Percentiles rank a stretch among this genome's conserved stretches.
Evolutionary conservation across 2,329 filamentous ascomycete species (phyloP).

Genomic region (Trichoderma hamatum): DNA sequence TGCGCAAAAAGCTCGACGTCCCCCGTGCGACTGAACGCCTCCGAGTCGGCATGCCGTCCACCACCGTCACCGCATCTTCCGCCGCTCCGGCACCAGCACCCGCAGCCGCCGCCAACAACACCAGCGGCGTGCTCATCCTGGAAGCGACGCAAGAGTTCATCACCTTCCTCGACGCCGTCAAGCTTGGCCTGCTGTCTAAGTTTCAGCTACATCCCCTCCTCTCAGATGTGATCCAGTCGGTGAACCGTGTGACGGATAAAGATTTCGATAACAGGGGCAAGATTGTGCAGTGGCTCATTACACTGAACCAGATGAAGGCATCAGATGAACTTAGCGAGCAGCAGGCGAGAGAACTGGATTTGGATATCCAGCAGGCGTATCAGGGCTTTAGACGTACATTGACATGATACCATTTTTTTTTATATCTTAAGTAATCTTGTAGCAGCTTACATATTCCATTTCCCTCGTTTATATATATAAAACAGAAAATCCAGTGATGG

Average conservation of each 20-base stretch:
- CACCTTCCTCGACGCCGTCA: slow-evolving; percentile 92
- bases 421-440: neutral
- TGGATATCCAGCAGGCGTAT: slow-evolving; percentile 94
- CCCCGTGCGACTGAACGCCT: slow-evolving; percentile 92
- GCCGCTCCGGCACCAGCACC: slow-evolving; percentile 49
- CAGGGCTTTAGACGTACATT: slow-evolving; percentile 87
- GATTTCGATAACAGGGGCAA: slow-evolving; percentile 96
- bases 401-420: slow-evolving; percentile 45
- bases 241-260: slow-evolving; percentile 93
- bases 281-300: slow-evolving; percentile 98
- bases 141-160: slow-evolving; percentile 98
- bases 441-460: neutral
- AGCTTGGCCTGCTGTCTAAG: slow-evolving; percentile 89
- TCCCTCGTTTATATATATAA: neutral
- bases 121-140: slow-evolving; percentile 71
- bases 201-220: slow-evolving; percentile 94
- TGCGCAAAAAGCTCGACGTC: slow-evolving; percentile 74
- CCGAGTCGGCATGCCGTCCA: slow-evolving; percentile 89
- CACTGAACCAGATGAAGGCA: slow-evolving; percentile 95
- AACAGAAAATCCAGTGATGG: neutral
- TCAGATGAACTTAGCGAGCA: slow-evolving; percentile 87
- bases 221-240: slow-evolving; percentile 93
- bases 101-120: slow-evolving; percentile 49
- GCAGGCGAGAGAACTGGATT: slow-evolving; percentile 83
- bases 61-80: slow-evolving; percentile 63